Percentiles rank a stretch among this genome's conserved stretches.
These are phyloP conservation scores for Aciculoconidium aculeatum DNA, from an alignment of 805 yeast species.

Conservation along the genomic window DNA sequence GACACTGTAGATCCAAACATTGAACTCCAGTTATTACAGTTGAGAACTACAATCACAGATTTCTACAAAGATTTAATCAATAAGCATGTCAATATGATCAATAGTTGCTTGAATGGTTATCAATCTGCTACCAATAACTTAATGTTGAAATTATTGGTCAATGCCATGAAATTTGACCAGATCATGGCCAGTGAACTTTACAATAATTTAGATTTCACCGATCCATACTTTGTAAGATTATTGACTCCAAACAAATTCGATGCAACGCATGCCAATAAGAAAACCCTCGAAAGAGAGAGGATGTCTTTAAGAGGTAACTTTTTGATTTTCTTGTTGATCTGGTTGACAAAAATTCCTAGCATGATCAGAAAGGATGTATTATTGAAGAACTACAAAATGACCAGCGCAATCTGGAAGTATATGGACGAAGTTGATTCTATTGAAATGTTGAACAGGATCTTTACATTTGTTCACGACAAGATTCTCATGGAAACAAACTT, in stretches of 20 bases:
- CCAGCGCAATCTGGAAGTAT: conserved; percentile 64
- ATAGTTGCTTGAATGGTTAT: conserved; percentile 56
- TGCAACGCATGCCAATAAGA: conserved; percentile 26
- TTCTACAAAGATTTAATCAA: conserved; percentile 50
- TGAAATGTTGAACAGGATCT: conserved; percentile 28
- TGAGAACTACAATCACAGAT: conserved; percentile 17
- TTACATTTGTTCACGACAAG: conserved; percentile 43
- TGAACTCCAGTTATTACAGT: conserved; percentile 9
- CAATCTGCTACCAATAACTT: conserved; percentile 60
- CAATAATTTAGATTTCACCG: conserved; percentile 61
- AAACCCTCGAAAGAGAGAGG: conserved; percentile 23
- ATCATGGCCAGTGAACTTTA: conserved; percentile 51
- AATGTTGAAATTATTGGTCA: conserved; percentile 49
- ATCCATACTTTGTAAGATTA: conserved; percentile 56
- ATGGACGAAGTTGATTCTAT: conserved; percentile 49
- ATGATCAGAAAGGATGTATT: conserved; percentile 58
- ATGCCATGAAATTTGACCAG: conserved; percentile 46
- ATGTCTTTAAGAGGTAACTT: conserved; percentile 53
- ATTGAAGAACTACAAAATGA: conserved; percentile 47
- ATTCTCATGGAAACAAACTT: conserved; percentile 57
- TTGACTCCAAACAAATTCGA: conserved; percentile 47
- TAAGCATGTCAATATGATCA: conserved; percentile 55
- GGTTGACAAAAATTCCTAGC: conserved; percentile 46
- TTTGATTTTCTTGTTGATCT: conserved; percentile 53
- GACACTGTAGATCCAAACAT: conserved; percentile 1